These are phyloP conservation scores for Xylariaceae sp. DNA, from an alignment of 2,329 filamentous ascomycete genomes.

Conservation along the genomic window DNA sequence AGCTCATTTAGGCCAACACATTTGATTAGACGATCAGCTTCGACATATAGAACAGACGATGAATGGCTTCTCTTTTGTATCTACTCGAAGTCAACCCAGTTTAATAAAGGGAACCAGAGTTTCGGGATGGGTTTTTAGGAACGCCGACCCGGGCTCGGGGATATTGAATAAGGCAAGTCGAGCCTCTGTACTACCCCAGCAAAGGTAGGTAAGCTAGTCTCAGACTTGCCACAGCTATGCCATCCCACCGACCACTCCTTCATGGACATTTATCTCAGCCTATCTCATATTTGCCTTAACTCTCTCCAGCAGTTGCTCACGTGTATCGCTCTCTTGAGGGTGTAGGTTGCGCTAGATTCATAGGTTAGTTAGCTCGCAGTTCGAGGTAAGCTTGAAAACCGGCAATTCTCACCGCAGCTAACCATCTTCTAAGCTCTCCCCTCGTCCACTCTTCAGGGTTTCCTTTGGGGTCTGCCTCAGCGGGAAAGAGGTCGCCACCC, in stretches of 20 bases:
- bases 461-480: slow-evolving; percentile 74
- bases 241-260: not conserved
- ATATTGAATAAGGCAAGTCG: too few species aligned
- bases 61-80: too few species aligned
- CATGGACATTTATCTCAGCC: not conserved
- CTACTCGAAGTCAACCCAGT: too few species aligned
- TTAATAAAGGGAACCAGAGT: too few species aligned
- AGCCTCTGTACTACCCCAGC: too few species aligned
- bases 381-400: not conserved
- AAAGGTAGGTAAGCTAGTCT: not conserved
- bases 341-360: slow-evolving; percentile 61
- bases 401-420: slow-evolving; percentile 67
- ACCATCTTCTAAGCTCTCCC: slow-evolving; percentile 79
- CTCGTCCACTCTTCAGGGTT: slow-evolving; percentile 72
- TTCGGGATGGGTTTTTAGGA: too few species aligned
- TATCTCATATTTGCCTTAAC: slow-evolving; percentile 66
- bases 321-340: slow-evolving; percentile 60
- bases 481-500: slow-evolving; percentile 82
- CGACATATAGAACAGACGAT: too few species aligned
- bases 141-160: too few species aligned
- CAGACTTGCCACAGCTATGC: not conserved
- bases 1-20: too few species aligned
- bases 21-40: too few species aligned
- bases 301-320: slow-evolving; percentile 67
- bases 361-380: slow-evolving; percentile 11